Evolutionary conservation across 2,329 filamentous ascomycete species (phyloP).

Genomic region (Blastomyces emzantsi): DNA sequence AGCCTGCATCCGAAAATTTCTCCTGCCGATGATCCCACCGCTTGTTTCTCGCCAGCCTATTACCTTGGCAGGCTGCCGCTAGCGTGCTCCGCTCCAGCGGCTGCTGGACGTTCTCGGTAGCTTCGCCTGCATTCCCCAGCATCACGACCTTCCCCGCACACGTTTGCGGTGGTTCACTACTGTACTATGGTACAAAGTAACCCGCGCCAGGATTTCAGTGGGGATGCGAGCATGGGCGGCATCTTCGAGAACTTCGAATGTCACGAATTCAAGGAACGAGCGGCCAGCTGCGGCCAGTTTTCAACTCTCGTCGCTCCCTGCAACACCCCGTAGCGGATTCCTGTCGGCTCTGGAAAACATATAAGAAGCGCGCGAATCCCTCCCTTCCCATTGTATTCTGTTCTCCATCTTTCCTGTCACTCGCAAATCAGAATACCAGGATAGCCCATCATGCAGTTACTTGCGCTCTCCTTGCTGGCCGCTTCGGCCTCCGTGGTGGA

Average conservation of each 20-base stretch:
- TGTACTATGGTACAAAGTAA: too few species aligned
- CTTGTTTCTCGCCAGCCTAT: not conserved
- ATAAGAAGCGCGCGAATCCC: not conserved
- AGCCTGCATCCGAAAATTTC: not conserved
- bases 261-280: not conserved
- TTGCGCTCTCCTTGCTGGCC: constrained; percentile 13
- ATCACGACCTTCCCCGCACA: not conserved
- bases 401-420: not conserved
- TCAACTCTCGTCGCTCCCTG: not conserved
- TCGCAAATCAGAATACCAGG: not conserved
- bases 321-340: not conserved
- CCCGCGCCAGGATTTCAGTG: not conserved
- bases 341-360: not conserved
- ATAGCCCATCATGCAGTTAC: constrained; percentile 12
- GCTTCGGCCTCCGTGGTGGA: constrained; percentile 14
- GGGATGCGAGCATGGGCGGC: not conserved
- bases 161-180: not conserved
- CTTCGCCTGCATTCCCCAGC: not conserved
- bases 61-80: not conserved
- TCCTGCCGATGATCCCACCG: not conserved
- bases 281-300: not conserved
- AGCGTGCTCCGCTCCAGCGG: not conserved
- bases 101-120: not conserved
- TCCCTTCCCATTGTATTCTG: not conserved
- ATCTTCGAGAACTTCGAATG: not conserved